Conservation (phyloP, 768 basidiomycete genomes). For the Boletales sp. region DNA sequence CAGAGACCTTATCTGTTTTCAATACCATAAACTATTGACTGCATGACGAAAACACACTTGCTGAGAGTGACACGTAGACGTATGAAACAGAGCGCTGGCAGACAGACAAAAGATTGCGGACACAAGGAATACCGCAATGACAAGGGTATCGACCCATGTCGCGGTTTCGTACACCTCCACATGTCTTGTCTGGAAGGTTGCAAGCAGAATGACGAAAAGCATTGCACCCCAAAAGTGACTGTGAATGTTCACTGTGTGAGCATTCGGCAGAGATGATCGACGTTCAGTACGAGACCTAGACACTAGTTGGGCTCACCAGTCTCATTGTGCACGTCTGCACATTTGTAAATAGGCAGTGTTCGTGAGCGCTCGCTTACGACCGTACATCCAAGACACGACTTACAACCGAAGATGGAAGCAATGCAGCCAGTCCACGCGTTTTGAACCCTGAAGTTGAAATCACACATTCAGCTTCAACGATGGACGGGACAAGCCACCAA, state of each 20-base stretch:
- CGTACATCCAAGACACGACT: conserved; percentile 22
- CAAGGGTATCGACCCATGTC: conserved; percentile 58
- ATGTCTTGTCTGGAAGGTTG: conserved; percentile 50
- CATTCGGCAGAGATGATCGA: conserved; percentile 8
- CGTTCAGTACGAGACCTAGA: conserved; percentile 1
- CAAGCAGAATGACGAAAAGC: conserved; percentile 54
- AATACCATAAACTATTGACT: background rate
- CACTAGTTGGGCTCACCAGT: conserved; percentile 43
- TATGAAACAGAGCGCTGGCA: conserved; percentile 72
- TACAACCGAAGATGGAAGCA: conserved; percentile 64
- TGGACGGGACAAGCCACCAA: conserved; percentile 5
- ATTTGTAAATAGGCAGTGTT: conserved; percentile 13
- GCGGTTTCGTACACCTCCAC: conserved; percentile 49
- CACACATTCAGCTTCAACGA: background rate
- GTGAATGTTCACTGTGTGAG: conserved; percentile 73
- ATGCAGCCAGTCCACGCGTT: conserved; percentile 61
- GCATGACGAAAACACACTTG: conserved; percentile 40
- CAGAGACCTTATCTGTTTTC: conserved; percentile 45
- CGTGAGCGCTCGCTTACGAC: conserved; percentile 7
- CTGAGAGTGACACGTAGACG: conserved; percentile 67
- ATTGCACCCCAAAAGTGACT: conserved; percentile 71
- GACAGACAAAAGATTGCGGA: conserved; percentile 73
- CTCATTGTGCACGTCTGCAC: conserved; percentile 73
- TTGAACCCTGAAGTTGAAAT: conserved; percentile 42
- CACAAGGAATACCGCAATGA: conserved; percentile 61